These are phyloP conservation scores for Phytopythium litorale DNA, from an alignment of 352 stramenopile genomes.

Conservation along the genomic window DNA sequence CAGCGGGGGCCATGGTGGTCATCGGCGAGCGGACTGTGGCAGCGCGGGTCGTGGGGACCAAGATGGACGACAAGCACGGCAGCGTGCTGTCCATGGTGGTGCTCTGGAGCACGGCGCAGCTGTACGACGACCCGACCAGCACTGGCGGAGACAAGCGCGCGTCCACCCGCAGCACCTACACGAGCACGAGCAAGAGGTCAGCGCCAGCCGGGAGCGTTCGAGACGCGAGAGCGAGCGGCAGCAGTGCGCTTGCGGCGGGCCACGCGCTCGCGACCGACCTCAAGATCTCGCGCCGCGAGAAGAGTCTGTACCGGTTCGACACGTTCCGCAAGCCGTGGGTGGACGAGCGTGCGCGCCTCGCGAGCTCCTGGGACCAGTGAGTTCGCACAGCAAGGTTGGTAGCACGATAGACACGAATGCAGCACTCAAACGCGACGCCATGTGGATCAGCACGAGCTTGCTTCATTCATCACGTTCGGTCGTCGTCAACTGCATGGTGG, in stretches of 20 bases:
- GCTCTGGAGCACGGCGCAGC: slow-evolving; percentile 72
- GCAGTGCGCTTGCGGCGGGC: slow-evolving; percentile 17
- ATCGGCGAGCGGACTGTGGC: slow-evolving; percentile 73
- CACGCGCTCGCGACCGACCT: slow-evolving; percentile 40
- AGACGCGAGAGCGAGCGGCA: slow-evolving; percentile 1
- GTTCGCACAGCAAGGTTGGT: no score
- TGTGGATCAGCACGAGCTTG: no score
- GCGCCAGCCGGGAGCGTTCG: not conserved
- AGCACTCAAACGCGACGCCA: no score
- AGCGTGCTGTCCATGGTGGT: slow-evolving; percentile 63
- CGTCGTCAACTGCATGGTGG: no score
- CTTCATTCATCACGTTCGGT: no score
- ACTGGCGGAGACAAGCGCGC: slow-evolving; percentile 7
- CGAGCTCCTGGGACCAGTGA: slow-evolving; percentile 50
- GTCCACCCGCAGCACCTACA: slow-evolving; percentile 12
- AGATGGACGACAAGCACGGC: slow-evolving; percentile 39
- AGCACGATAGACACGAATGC: no score
- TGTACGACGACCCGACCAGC: slow-evolving; percentile 46
- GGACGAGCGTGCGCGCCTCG: slow-evolving; percentile 58
- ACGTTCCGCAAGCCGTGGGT: slow-evolving; percentile 70
- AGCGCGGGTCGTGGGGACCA: slow-evolving; percentile 54
- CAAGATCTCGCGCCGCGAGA: slow-evolving; percentile 67
- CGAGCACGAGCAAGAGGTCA: slow-evolving; percentile 15
- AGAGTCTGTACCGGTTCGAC: slow-evolving; percentile 69
- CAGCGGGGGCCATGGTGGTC: slow-evolving; percentile 21